These are phyloP conservation scores for Leptosphaerulina australis DNA, from an alignment of 2,329 filamentous ascomycete species.

Conservation along the genomic window DNA sequence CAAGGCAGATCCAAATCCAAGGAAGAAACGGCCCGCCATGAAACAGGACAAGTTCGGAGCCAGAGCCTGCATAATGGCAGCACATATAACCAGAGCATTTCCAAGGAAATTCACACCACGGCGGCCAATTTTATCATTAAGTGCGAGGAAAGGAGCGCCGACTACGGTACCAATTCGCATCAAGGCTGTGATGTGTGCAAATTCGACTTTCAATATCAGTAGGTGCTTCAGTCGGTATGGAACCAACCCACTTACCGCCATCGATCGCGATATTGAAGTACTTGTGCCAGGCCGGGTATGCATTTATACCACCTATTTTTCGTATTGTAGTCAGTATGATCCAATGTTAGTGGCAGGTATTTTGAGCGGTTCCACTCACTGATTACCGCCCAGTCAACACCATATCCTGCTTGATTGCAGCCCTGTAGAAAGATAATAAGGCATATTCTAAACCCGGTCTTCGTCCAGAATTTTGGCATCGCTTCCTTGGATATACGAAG, in stretches of 20 bases:
- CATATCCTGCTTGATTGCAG: slow-evolving; percentile 57
- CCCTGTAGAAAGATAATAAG: slow-evolving; percentile 56
- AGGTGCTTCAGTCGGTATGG: too few species aligned
- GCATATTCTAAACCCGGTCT: slow-evolving; percentile 51
- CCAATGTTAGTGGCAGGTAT: neutral
- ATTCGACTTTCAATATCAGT: slow-evolving; percentile 24
- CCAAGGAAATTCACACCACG: slow-evolving; percentile 56
- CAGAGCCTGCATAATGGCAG: slow-evolving; percentile 49
- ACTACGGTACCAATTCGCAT: slow-evolving; percentile 57
- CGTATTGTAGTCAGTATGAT: neutral
- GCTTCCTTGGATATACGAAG: slow-evolving; percentile 52
- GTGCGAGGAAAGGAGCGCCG: slow-evolving; percentile 54
- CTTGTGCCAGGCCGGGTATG: slow-evolving; percentile 51
- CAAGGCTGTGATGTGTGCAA: slow-evolving; percentile 54
- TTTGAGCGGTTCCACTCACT: slow-evolving; percentile 14
- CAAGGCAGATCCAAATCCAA: slow-evolving; percentile 48
- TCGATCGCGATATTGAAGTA: slow-evolving; percentile 52
- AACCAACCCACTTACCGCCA: slow-evolving; percentile 38
- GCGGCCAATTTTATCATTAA: slow-evolving; percentile 55
- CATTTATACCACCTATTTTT: slow-evolving; percentile 50
- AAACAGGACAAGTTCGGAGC: slow-evolving; percentile 41
- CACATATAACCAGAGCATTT: slow-evolving; percentile 54
- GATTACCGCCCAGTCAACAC: slow-evolving; percentile 59
- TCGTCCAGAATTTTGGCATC: slow-evolving; percentile 48
- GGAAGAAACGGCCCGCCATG: slow-evolving; percentile 49